Percentiles rank a stretch among this genome's conserved stretches.
Evolutionary conservation across 2,329 filamentous ascomycete genomes (phyloP).

Genomic region (Achaetomium macrosporum): DNA sequence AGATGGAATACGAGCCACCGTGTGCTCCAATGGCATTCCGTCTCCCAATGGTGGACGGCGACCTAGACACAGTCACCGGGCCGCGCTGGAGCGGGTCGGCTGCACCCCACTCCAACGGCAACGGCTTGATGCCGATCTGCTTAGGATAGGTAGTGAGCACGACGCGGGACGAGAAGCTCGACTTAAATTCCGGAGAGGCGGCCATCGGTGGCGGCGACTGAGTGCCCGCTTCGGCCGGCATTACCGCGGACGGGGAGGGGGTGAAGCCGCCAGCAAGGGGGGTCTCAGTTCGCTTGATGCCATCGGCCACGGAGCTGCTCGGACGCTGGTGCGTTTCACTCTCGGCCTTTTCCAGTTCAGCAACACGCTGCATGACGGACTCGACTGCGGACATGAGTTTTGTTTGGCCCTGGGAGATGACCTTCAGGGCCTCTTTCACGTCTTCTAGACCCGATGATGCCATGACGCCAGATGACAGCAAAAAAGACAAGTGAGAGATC

Average conservation of each 20-base stretch:
- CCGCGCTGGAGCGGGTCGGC: conserved; percentile 69
- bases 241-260: conserved; percentile 21
- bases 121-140: conserved; percentile 88
- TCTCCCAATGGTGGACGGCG: conserved; percentile 66
- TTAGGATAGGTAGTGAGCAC: conserved; percentile 76
- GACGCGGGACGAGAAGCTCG: conserved; percentile 48
- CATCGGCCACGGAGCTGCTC: neutral
- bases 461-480: conserved; percentile 7
- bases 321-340: conserved; percentile 6
- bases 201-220: conserved; percentile 23
- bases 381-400: conserved; percentile 38
- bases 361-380: conserved; percentile 31
- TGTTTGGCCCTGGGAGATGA: conserved; percentile 38
- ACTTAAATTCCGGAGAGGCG: conserved; percentile 33
- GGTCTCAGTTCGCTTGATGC: conserved; percentile 7
- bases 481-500: neutral
- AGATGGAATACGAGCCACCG: conserved; percentile 92
- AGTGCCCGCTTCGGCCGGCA: conserved; percentile 24
- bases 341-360: conserved; percentile 19
- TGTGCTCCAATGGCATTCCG: conserved; percentile 61
- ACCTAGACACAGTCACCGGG: conserved; percentile 80
- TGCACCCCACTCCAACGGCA: conserved; percentile 83
- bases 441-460: conserved; percentile 30
- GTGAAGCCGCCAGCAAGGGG: conserved; percentile 19
- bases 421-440: conserved; percentile 28